Percentiles rank a stretch among this genome's conserved stretches.
Evolutionary conservation across 2,329 filamentous ascomycete species (phyloP).

Genomic region (Paecilomyces sp.): DNA sequence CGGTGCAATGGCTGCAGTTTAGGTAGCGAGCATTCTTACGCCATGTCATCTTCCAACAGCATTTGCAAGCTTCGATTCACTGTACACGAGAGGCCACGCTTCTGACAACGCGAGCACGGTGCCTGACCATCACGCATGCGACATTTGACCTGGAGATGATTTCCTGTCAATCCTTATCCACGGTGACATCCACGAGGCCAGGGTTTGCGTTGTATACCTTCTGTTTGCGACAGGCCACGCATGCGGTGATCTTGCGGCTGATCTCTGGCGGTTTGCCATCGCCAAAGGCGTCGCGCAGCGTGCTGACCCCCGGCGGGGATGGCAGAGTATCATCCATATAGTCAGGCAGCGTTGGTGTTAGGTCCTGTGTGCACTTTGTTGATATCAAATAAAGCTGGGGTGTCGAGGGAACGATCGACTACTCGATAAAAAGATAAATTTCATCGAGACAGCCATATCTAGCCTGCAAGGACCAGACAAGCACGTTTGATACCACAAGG

Average conservation of each 20-base stretch:
- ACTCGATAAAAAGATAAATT: too few species aligned
- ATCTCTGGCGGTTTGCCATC: constrained; percentile 28
- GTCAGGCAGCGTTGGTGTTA: too few species aligned
- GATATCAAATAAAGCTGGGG: too few species aligned
- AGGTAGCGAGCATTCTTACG: constrained; percentile 10
- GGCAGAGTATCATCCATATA: constrained; percentile 4
- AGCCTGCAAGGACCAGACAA: neutral
- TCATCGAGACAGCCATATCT: too few species aligned
- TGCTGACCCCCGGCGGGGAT: constrained; percentile 10
- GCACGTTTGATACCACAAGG: constrained; percentile 1
- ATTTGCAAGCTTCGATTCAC: constrained; percentile 38
- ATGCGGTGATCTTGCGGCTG: constrained; percentile 21
- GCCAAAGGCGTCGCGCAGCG: constrained; percentile 27
- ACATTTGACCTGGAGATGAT: constrained; percentile 28
- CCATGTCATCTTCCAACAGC: constrained; percentile 33
- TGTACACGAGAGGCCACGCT: constrained; percentile 32
- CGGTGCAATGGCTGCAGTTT: neutral
- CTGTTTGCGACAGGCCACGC: constrained; percentile 18
- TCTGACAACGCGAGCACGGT: constrained; percentile 35
- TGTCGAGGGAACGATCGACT: too few species aligned
- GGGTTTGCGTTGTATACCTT: constrained; percentile 11
- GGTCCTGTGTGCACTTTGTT: too few species aligned
- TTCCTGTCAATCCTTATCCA: neutral
- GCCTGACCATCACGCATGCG: constrained; percentile 31
- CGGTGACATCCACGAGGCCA: constrained; percentile 1